Evolutionary conservation across 352 stramenopile genomes (phyloP).

Genomic region (Blastocystis sp.): DNA sequence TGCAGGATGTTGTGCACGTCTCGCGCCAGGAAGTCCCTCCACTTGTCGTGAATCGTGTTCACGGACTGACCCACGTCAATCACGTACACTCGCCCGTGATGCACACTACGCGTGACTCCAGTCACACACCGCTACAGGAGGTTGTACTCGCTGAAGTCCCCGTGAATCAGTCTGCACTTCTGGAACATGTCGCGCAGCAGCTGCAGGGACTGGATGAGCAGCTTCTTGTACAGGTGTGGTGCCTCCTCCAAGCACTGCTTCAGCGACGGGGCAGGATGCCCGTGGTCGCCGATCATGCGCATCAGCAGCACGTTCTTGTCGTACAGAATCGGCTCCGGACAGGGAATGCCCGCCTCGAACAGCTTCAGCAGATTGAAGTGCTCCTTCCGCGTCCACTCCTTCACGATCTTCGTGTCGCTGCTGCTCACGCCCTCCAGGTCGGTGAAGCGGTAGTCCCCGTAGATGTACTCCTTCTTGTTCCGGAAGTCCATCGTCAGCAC

Average conservation of each 20-base stretch:
- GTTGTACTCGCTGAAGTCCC: conserved; percentile 87
- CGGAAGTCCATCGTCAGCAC: conserved; percentile 95
- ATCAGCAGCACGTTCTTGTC: conserved; percentile 95
- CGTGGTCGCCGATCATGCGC: conserved; percentile 92
- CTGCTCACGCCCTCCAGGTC: conserved; percentile 89
- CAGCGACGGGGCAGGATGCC: conserved; percentile 89
- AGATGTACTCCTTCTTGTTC: conserved; percentile 96
- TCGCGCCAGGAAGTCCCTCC: background rate
- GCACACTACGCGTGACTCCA: conserved; percentile 4
- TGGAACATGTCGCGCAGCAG: conserved; percentile 88
- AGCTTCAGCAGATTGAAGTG: conserved; percentile 94
- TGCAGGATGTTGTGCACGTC: conserved; percentile 20
- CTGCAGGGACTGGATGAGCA: conserved; percentile 81
- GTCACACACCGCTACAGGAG: conserved; percentile 82
- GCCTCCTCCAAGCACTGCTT: conserved; percentile 88
- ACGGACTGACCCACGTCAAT: conserved; percentile 86
- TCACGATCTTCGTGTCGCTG: conserved; percentile 98
- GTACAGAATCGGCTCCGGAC: conserved; percentile 88
- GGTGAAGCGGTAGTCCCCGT: conserved; percentile 92
- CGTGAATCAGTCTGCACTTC: conserved; percentile 83
- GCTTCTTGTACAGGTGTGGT: conserved; percentile 83
- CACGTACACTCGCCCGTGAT: conserved; percentile 82
- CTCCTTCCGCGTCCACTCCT: conserved; percentile 97
- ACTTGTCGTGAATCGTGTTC: conserved; percentile 83
- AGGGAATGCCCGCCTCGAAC: conserved; percentile 85